A percentile compares a stretch with the other conserved stretches of the same genome.
Evolutionary conservation across 2,329 filamentous ascomycete species (phyloP).

Genomic region (Tolypocladium capitatum): DNA sequence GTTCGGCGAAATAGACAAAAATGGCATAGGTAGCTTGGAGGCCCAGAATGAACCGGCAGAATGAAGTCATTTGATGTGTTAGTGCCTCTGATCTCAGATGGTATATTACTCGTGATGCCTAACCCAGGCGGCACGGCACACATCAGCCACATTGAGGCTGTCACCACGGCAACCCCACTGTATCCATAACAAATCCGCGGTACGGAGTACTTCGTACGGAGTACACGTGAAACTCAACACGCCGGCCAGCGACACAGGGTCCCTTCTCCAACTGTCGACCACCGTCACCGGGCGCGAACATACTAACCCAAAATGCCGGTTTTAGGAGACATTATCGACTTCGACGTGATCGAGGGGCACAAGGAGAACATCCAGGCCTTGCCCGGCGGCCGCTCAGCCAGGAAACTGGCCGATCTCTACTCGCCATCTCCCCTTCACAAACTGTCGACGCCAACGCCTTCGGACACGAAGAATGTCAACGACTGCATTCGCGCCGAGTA

Average conservation of each 20-base stretch:
- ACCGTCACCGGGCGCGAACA: slow-evolving; percentile 7
- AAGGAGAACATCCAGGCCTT: slow-evolving; percentile 98
- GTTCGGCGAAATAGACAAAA: background rate
- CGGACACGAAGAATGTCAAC: slow-evolving; percentile 64
- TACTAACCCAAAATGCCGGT: slow-evolving; percentile 29
- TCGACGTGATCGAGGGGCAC: slow-evolving; percentile 88
- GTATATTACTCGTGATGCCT: too few species aligned
- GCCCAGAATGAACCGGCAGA: background rate
- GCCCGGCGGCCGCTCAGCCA: slow-evolving; percentile 75
- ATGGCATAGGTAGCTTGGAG: background rate
- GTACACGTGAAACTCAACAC: background rate
- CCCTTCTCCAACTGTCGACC: background rate
- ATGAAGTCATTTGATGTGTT: background rate
- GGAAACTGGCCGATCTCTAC: slow-evolving; percentile 73
- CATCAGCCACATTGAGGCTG: slow-evolving; percentile 4
- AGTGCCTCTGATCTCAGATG: too few species aligned
- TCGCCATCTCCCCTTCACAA: slow-evolving; percentile 50
- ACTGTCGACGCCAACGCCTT: slow-evolving; percentile 49
- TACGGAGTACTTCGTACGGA: too few species aligned
- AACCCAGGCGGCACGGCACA: too few species aligned
- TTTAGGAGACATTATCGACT: slow-evolving; percentile 49
- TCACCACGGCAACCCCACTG: slow-evolving; percentile 6
- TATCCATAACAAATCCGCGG: background rate
- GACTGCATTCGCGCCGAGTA: slow-evolving; percentile 71
- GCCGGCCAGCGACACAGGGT: background rate